phyloP scores from a whole-genome alignment of 768 basidiomycete genomes.

The Tremella fuciformis region DNA sequence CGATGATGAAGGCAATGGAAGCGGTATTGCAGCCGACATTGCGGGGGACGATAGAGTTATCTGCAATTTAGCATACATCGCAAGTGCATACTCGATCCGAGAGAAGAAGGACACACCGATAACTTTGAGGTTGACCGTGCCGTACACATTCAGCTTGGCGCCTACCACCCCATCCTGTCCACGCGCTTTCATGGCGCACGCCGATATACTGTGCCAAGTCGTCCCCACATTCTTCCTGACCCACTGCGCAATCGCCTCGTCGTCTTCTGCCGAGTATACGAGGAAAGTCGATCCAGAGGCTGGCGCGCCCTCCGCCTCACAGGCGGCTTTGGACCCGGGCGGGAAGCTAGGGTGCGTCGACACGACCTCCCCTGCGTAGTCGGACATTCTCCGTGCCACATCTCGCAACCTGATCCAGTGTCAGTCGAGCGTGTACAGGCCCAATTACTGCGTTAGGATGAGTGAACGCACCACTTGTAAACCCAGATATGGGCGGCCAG shows the following conservation, averaged over 20 bases:
- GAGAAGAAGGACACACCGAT: conserved; percentile 27
- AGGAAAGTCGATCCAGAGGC: conserved; percentile 25
- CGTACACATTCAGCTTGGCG: conserved; percentile 21
- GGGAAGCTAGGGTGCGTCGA: too few species aligned
- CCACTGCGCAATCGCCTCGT: conserved; percentile 28
- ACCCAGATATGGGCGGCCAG: too few species aligned
- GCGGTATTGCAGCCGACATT: conserved; percentile 26
- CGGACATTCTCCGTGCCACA: too few species aligned
- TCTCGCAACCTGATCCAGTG: too few species aligned
- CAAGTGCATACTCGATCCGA: too few species aligned
- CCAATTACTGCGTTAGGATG: too few species aligned
- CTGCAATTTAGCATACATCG: conserved; percentile 4
- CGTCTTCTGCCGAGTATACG: conserved; percentile 27
- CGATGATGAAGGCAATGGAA: conserved; percentile 21
- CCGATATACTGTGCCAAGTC: conserved; percentile 28
- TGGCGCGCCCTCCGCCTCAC: too few species aligned
- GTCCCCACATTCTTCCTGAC: conserved; percentile 20
- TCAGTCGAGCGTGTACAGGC: too few species aligned
- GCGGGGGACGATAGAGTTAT: conserved; percentile 19
- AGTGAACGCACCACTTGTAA: too few species aligned
- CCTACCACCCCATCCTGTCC: conserved; percentile 18
- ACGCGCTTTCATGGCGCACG: conserved; percentile 11
- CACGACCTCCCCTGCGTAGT: too few species aligned
- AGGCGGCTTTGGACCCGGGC: too few species aligned
- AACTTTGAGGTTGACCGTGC: conserved; percentile 20